Percentiles rank a stretch among this genome's conserved stretches.
These are phyloP conservation scores for Heimioporus retisporus DNA, from an alignment of 1,284 basidiomycete genomes.

Conservation along the genomic window DNA sequence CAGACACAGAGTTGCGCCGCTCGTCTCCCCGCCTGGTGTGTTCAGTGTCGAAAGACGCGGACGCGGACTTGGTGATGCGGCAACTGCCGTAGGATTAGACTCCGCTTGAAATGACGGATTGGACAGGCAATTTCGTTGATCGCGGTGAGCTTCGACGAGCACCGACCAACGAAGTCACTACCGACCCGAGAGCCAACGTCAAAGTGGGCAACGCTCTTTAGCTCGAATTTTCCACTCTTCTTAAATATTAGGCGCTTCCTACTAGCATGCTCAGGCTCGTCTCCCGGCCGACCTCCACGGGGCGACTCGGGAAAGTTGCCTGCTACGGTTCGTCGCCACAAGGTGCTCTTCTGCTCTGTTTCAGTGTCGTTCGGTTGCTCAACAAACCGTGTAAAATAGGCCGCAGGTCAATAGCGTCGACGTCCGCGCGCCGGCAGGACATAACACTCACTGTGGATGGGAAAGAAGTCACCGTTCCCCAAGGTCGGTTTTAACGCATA, in stretches of 20 bases:
- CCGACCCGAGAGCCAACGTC: conserved; percentile 26
- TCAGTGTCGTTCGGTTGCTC: conserved; percentile 7
- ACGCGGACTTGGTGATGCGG: conserved; percentile 11
- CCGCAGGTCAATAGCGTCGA: conserved; percentile 71
- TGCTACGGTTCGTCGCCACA: conserved; percentile 54
- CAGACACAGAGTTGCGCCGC: no score
- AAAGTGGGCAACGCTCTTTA: conserved; percentile 20
- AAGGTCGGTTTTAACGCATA: conserved; percentile 63
- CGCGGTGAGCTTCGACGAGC: conserved; percentile 40
- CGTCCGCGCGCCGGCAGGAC: conserved; percentile 75
- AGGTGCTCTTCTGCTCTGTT: conserved; percentile 46
- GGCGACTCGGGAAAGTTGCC: conserved; percentile 72
- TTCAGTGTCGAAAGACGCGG: no score
- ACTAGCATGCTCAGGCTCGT: conserved; percentile 72
- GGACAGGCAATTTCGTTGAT: conserved; percentile 28
- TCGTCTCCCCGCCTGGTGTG: no score
- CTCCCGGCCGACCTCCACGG: conserved; percentile 70
- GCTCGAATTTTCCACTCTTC: conserved; percentile 22
- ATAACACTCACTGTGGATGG: conserved; percentile 94
- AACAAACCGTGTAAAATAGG: conserved; percentile 45
- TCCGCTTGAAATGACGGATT: conserved; percentile 33
- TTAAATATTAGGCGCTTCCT: conserved; percentile 18
- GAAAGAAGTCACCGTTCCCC: conserved; percentile 94
- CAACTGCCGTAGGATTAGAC: conserved; percentile 25
- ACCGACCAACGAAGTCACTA: conserved; percentile 30